A percentile compares a stretch with the other conserved stretches of the same genome.
Evolutionary conservation across 2,329 filamentous ascomycete species (phyloP).

Genomic region (Davidsoniella neocaledoniae): DNA sequence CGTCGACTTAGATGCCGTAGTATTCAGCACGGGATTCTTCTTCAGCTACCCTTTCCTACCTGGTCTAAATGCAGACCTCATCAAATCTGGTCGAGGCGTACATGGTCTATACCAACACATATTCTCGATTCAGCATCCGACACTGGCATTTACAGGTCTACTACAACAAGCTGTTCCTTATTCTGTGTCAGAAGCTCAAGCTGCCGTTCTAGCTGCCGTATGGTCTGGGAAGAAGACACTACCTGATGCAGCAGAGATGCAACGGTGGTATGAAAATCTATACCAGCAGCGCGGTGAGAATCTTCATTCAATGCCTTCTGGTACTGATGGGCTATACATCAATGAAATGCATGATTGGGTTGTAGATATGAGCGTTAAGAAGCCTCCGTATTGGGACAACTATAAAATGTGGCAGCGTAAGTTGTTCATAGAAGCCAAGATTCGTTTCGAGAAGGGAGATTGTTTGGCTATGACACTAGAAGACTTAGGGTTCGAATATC

Average conservation of each 20-base stretch:
- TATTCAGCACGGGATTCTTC: constrained; percentile 85
- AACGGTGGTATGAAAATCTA: constrained; percentile 46
- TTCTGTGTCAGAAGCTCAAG: constrained; percentile 62
- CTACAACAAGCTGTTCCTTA: constrained; percentile 82
- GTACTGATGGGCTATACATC: constrained; percentile 51
- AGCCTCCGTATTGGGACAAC: constrained; percentile 55
- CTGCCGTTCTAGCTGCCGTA: constrained; percentile 57
- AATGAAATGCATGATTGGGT: constrained; percentile 52
- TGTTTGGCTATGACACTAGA: constrained; percentile 46
- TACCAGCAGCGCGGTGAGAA: constrained; percentile 29
- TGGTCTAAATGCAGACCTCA: constrained; percentile 30
- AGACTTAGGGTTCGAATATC: constrained; percentile 49
- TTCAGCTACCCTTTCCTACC: constrained; percentile 63
- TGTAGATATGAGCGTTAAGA: constrained; percentile 29
- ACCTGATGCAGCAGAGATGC: constrained; percentile 48
- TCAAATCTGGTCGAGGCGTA: constrained; percentile 53
- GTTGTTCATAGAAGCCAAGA: constrained; percentile 51
- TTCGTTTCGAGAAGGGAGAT: constrained; percentile 51
- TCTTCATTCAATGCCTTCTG: constrained; percentile 34
- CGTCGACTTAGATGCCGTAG: constrained; percentile 50
- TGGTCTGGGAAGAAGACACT: constrained; percentile 56
- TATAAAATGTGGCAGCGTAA: constrained; percentile 56
- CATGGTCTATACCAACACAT: constrained; percentile 64
- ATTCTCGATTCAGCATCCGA: constrained; percentile 59
- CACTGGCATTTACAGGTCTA: constrained; percentile 58